Base-by-base conservation (phyloP, 495 filamentous ascomycete genomes). In the Aspergillus steynii region DNA sequence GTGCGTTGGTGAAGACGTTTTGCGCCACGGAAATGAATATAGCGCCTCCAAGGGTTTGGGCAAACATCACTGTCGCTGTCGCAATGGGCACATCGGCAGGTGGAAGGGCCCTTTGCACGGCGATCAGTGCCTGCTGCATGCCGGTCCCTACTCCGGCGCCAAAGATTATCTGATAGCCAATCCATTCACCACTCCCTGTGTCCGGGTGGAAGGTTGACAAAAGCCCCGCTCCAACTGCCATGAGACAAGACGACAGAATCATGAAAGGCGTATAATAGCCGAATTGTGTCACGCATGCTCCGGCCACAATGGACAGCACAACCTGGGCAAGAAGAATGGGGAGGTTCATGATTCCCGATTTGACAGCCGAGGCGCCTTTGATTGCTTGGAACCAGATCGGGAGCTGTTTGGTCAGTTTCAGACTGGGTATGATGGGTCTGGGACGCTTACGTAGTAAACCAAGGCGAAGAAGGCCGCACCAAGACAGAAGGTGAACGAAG, bases 311-410 rank as follows among this genome's bases (percentile, higher is more conserved):
- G 2, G 55, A 48, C 5, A 25, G 29, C 2, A 57, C 14, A 26
- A 46, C 55, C 2, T 26, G 25, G 2, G 71, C 67, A 14, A 90
- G 70, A 5, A 92, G 76, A 67, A 88, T 76, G 0, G 90, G 90
- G n/a, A 92, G 72, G 61, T 83, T 86, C 59, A 79, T 77, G 62
- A 91, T 85, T 32, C 90, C 90, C 3, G 85, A 88, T 20, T 79
- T 65, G 8, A 83, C 79, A 12, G 90, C 87, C 1, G 71, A 74
- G 1, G 80, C 80, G 49, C 80, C 83, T 68, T 90, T 83, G 65
- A 92, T 83, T 8, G 86, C 82, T 69, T 93, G 90, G 77, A 93
- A 92, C 85, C 86, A 93, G 62, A 90, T 85, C 0, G 90, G 89
- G n/a, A 56, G 15, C 55, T 56, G 14, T 1, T 12, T 10, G 37